A percentile compares a stretch with the other conserved stretches of the same genome.
These are phyloP conservation scores for Lentinula guzmanii DNA, from an alignment of 768 basidiomycete species.

Conservation along the genomic window DNA sequence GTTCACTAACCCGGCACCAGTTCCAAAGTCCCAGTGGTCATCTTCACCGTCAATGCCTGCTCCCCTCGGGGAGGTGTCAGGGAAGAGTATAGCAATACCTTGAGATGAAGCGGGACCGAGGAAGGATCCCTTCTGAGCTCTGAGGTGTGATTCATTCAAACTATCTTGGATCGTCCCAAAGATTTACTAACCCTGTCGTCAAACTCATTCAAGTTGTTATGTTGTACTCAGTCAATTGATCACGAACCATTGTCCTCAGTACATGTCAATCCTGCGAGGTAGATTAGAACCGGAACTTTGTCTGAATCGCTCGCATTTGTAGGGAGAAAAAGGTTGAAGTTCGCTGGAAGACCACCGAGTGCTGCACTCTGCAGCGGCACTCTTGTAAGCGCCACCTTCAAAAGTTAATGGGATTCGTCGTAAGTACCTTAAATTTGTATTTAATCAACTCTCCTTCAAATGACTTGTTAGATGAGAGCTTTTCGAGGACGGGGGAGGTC, in stretches of 20 bases:
- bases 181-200: not conserved
- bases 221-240: not conserved
- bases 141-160: conserved; percentile 19
- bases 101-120: conserved; percentile 79
- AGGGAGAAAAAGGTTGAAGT: conserved; percentile 90
- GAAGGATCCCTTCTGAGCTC: conserved; percentile 92
- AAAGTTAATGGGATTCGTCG: not conserved
- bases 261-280: conserved; percentile 86
- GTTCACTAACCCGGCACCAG: conserved; percentile 63
- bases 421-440: conserved; percentile 79
- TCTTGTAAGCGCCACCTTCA: not conserved
- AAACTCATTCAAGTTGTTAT: not conserved
- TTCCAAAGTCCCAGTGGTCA: conserved; percentile 86
- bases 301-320: conserved; percentile 36
- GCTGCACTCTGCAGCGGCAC: conserved; percentile 47
- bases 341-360: conserved; percentile 62
- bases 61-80: conserved; percentile 93
- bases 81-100: conserved; percentile 87
- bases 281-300: conserved; percentile 67
- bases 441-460: conserved; percentile 81
- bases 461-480: conserved; percentile 69
- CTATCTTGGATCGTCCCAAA: not conserved
- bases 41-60: conserved; percentile 82
- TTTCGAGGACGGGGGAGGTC: conserved; percentile 40
- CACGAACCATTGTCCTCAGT: conserved; percentile 79